Evolutionary conservation across 805 yeast species (phyloP), one percentile per base, ranked within the genome.

Genomic region (Kregervanrija pseudodelftensis): DNA sequence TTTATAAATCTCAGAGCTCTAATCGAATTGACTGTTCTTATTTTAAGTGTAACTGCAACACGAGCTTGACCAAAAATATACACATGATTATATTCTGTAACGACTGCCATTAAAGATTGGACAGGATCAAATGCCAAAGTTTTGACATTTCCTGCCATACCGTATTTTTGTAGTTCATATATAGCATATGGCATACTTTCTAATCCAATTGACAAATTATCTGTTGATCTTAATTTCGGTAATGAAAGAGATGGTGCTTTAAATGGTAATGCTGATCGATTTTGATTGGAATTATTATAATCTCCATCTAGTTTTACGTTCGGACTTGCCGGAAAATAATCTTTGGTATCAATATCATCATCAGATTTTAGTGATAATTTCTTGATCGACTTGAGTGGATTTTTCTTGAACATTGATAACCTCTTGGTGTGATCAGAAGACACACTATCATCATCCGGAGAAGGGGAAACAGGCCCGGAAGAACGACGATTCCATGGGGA

Each of bases 51-150:
- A 11, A 78, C 84, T 49, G 83, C 83, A 9, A 89, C 95, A 43
- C 83, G 79, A 36, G 82, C 79, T 56, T 85, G 91, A 1, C 98
- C 99, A 58, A 80, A 82, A 4, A 93, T 82, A 51, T 85, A 81
- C 12, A 93, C 70, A 38, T 78, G 78, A 36, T 89, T 86, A 8
- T 66, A 58, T 33, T 73, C 79, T 0, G 96, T 88, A 3, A 89
- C 82, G 0, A 88, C 67, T 0, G 96, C 97, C 54, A 89, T 63
- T 28, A 93, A 70, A 43, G 93, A 79, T 62, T 93, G 99, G 1
- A 86, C 80, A 3, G 95, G 95, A 60, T 93, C 98, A 63, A 73
- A 85, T 0, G 93, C 95, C 35, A 80, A 59, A 0, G 86, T 79
- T 33, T 77, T 66, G 8, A 85, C 76, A 11, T 74, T 73, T 11